Conservation (phyloP, 2,329 filamentous ascomycete species). For the Trichoderma cornu-damae region DNA sequence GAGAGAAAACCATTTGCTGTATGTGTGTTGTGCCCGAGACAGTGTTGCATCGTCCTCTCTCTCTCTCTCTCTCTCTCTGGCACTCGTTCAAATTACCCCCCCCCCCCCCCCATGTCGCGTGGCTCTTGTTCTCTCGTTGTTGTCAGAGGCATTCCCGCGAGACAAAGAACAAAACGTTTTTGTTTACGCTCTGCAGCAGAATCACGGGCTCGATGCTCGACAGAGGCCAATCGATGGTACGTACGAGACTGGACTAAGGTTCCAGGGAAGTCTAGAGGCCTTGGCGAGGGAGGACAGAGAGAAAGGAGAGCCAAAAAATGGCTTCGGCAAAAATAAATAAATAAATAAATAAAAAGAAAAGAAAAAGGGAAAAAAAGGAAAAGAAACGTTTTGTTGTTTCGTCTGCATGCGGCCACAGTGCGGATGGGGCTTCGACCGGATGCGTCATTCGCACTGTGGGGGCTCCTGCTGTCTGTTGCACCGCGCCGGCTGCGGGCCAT, state of each 20-base stretch:
- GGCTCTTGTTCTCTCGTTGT: not conserved
- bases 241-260: no score
- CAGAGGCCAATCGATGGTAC: not conserved
- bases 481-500: not conserved
- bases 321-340: not conserved
- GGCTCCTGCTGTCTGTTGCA: conserved; percentile 9
- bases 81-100: not conserved
- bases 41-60: no score
- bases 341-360: not conserved
- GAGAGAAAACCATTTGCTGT: not conserved
- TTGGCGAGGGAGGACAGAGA: conserved; percentile 11
- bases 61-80: no score
- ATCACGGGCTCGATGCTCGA: not conserved
- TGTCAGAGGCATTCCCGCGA: conserved; percentile 7
- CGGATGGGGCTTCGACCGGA: not conserved
- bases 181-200: conserved; percentile 3
- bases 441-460: not conserved
- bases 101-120: not conserved
- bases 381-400: not conserved
- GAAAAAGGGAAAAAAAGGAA: not conserved
- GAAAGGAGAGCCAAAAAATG: not conserved
- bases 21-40: conserved; percentile 1
- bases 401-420: conserved; percentile 7
- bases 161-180: not conserved
- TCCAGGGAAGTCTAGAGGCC: not conserved